Base-by-base conservation (phyloP, 2,329 filamentous ascomycete genomes). In the Diaporthe citri region DNA sequence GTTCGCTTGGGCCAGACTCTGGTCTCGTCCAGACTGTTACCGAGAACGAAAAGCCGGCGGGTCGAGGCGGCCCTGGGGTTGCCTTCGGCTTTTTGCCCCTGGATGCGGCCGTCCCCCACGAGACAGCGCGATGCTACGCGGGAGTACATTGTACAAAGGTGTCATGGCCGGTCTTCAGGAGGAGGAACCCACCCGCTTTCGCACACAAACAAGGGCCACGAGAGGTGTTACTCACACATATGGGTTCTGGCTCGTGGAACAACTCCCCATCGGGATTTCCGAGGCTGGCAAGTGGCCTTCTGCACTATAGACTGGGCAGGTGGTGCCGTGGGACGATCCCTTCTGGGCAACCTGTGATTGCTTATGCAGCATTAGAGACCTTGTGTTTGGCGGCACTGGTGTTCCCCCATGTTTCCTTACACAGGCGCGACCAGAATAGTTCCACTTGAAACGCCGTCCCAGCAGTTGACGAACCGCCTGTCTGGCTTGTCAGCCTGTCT, bases 391-490 rank as follows among this genome's bases (percentile, higher is more conserved):
- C 52, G 22, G 46, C 39, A 28, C 28, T 34, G 62, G 62, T 36
- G 31, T 48, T 20, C 46, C 20, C 59, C 36, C n/a, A 46, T 46
- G 59, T 43, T 46, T 25, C 41, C 60, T n/a, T 48, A 15, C 60
- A 64, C 41, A 64, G 25, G 60, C 25, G 28, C 64, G 64, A 52
- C 46, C 31, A 41, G 48, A 55, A 55, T 31, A 69, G 64, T 20
- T 8, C 34, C 48, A 69, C 48, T 69, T 52, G 64, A 69, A 69
- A 69, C 64, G n/a, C 64, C 34, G 20, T 69, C 64, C 64, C 15
- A 69, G 64, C 64, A 39, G 31, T 41, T 67, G 46, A 20, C 22
- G 15, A 52, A 39, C 41, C 22, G 28, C 31, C 60, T 17, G 25
- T 13, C 34, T 69, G 31, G 41, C 36, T 39, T n/a, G n/a, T n/a